These are phyloP conservation scores for Knufia fluminis DNA, from an alignment of 2,329 filamentous ascomycete genomes.

Conservation along the genomic window DNA sequence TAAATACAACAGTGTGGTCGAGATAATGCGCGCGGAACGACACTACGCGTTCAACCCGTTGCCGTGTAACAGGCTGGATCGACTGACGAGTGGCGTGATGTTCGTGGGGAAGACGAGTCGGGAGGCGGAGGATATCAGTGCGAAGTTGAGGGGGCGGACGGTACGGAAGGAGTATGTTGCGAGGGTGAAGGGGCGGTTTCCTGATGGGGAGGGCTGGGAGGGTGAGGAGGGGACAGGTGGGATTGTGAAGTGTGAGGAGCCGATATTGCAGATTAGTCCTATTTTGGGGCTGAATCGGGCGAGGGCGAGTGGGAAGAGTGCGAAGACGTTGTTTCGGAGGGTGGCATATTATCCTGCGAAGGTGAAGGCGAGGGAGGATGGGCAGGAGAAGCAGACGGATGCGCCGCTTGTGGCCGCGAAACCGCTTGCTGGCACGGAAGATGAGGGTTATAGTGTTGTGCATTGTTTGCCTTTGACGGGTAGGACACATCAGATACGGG, in stretches of 20 bases:
- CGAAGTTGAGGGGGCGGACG: slow-evolving; percentile 67
- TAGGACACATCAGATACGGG: slow-evolving; percentile 86
- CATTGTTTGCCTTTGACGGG: slow-evolving; percentile 89
- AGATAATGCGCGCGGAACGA: slow-evolving; percentile 78
- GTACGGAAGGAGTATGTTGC: slow-evolving; percentile 95
- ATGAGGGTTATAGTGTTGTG: slow-evolving; percentile 82
- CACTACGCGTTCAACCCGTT: slow-evolving; percentile 50
- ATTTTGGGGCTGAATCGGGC: slow-evolving; percentile 91
- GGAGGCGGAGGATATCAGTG: slow-evolving; percentile 66
- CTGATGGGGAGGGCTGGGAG: slow-evolving; percentile 47
- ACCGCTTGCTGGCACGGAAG: slow-evolving; percentile 32
- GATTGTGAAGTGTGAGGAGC: slow-evolving; percentile 84
- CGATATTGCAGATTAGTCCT: slow-evolving; percentile 86
- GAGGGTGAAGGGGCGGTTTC: slow-evolving; percentile 81
- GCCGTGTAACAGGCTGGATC: slow-evolving; percentile 86
- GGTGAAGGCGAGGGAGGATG: neutral
- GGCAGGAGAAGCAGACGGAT: neutral
- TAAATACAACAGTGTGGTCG: slow-evolving; percentile 86
- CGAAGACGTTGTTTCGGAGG: slow-evolving; percentile 82
- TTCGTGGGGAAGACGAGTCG: slow-evolving; percentile 83
- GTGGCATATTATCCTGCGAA: slow-evolving; percentile 76
- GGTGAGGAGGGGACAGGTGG: slow-evolving; percentile 28
- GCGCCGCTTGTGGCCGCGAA: slow-evolving; percentile 25
- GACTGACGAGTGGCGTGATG: slow-evolving; percentile 94
- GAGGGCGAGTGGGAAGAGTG: slow-evolving; percentile 83